Evolutionary conservation across 176 grass and related monocot genomes (phyloP).

Genomic region (Hordeum marinum): DNA sequence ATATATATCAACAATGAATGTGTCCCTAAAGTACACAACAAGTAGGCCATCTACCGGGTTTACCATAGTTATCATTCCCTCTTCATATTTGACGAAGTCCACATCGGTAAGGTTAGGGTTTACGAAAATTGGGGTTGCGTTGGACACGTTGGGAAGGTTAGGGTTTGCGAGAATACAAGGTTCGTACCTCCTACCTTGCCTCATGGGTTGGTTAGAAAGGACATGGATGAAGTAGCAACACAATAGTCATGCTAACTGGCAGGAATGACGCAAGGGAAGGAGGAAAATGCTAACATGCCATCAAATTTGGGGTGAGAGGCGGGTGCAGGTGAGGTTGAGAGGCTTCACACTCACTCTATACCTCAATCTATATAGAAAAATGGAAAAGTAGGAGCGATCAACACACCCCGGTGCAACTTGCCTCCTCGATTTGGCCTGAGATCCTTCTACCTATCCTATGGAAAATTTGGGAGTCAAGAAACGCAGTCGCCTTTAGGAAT

Average conservation of each 20-base stretch:
- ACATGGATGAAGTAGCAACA: neutral
- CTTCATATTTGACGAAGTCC: neutral
- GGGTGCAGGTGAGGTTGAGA: too few species aligned
- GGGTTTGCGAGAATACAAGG: too few species aligned
- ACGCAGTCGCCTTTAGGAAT: too few species aligned
- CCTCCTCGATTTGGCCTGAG: too few species aligned
- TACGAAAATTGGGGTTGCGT: neutral
- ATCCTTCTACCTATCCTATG: too few species aligned
- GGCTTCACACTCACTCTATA: too few species aligned
- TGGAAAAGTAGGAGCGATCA: too few species aligned
- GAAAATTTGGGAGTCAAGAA: too few species aligned
- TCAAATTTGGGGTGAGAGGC: too few species aligned
- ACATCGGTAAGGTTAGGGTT: neutral
- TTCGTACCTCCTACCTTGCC: neutral
- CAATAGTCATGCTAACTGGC: neutral
- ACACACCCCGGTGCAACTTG: too few species aligned
- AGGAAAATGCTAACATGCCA: neutral
- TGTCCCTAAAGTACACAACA: neutral
- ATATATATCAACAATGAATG: neutral
- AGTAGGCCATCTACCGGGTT: neutral
- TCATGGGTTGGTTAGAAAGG: neutral
- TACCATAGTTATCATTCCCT: neutral
- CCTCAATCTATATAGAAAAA: too few species aligned
- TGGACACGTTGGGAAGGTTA: too few species aligned
- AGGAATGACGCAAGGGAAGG: neutral